A percentile compares a stretch with the other conserved stretches of the same genome.
Evolutionary conservation across 495 filamentous ascomycete species (phyloP).

Genomic region (Penicillium desertorum): DNA sequence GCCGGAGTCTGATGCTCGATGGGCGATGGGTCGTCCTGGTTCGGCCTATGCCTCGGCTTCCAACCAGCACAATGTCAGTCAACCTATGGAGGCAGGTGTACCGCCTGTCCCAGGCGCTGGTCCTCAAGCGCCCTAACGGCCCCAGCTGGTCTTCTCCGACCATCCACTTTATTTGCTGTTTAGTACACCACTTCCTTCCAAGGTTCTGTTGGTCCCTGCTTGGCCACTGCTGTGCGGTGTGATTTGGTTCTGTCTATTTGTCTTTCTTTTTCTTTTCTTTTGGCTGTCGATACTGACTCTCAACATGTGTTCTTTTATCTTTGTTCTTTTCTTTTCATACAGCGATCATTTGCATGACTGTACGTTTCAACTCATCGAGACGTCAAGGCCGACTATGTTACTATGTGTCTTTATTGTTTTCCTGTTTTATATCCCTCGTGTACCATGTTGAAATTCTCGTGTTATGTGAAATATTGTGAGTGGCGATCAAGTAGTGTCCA

Average conservation of each 20-base stretch:
- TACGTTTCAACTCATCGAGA: slow-evolving; percentile 6
- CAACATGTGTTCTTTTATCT: background rate
- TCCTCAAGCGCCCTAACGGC: background rate
- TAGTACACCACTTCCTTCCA: slow-evolving; percentile 4
- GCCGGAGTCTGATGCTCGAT: slow-evolving; percentile 27
- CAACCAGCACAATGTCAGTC: slow-evolving; percentile 31
- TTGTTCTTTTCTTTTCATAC: background rate
- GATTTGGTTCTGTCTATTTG: slow-evolving; percentile 2
- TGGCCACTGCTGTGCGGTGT: slow-evolving; percentile 25
- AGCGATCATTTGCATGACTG: slow-evolving; percentile 11
- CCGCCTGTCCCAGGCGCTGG: slow-evolving; percentile 12
- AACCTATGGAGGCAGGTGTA: slow-evolving; percentile 21
- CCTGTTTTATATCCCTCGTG: slow-evolving; percentile 23
- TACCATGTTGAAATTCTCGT: slow-evolving; percentile 19
- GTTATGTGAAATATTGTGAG: slow-evolving; percentile 11
- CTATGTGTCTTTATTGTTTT: slow-evolving; percentile 15
- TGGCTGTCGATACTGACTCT: background rate
- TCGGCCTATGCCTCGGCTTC: slow-evolving; percentile 15
- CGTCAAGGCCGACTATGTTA: slow-evolving; percentile 2
- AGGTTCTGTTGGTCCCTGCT: background rate
- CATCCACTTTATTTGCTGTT: background rate
- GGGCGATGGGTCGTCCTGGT: slow-evolving; percentile 18
- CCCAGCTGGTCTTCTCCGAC: background rate
- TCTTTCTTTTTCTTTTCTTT: background rate
- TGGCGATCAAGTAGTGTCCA: slow-evolving; percentile 12